These are phyloP conservation scores for Elaeis guineensis DNA, from an alignment of 176 grass and related monocot genomes.

Conservation along the genomic window DNA sequence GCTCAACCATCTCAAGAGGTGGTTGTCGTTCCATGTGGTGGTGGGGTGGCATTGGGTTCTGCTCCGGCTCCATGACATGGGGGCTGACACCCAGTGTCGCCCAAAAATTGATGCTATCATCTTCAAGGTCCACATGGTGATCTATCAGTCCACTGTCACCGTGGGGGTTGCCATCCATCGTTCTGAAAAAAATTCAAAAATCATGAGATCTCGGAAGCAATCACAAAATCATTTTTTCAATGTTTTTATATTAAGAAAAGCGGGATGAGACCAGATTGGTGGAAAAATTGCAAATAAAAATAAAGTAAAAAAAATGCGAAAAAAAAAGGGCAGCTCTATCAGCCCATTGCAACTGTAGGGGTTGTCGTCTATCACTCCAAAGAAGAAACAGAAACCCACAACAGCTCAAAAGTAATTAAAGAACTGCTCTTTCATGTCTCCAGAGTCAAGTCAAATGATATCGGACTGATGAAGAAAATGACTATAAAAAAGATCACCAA, in stretches of 20 bases:
- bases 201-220: too few relatives aligned
- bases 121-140: constrained; percentile 65
- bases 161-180: too few relatives aligned
- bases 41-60: constrained; percentile 11
- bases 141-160: too few relatives aligned
- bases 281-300: too few relatives aligned
- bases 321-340: constrained; percentile 31
- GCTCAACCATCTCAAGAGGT: constrained; percentile 19
- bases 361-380: constrained; percentile 42
- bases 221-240: too few relatives aligned
- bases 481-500: neutral
- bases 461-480: neutral
- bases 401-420: neutral
- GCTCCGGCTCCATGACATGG: constrained; percentile 45
- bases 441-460: neutral
- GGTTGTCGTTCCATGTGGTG: constrained; percentile 20
- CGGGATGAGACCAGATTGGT: too few relatives aligned
- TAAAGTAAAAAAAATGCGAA: too few relatives aligned
- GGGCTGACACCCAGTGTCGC: constrained; percentile 72
- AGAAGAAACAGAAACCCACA: constrained; percentile 14
- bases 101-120: constrained; percentile 98
- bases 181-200: too few relatives aligned
- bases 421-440: neutral
- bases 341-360: constrained; percentile 26
- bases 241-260: too few relatives aligned